These are phyloP conservation scores for Diaporthe nobilis DNA, from an alignment of 2,329 filamentous ascomycete species.

Conservation along the genomic window DNA sequence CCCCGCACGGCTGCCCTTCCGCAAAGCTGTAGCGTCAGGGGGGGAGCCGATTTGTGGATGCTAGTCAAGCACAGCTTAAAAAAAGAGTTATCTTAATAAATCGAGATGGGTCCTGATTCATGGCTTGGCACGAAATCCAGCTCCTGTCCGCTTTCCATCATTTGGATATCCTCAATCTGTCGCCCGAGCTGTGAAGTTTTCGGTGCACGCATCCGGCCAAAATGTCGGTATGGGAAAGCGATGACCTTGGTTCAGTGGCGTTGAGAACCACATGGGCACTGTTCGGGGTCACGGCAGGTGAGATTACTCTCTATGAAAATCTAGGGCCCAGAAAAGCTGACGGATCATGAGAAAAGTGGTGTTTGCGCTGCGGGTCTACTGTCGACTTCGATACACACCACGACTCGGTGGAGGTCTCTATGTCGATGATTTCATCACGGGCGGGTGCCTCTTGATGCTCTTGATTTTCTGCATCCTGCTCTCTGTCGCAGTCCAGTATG, in stretches of 20 bases:
- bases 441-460: conserved; percentile 48
- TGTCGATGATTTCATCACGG: conserved; percentile 51
- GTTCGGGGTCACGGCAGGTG: conserved; percentile 45
- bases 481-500: conserved; percentile 47
- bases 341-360: conserved; percentile 44
- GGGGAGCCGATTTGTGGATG: not conserved
- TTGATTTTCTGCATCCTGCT: conserved; percentile 49
- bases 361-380: conserved; percentile 48
- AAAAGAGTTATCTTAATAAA: conserved; percentile 20
- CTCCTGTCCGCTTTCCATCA: not conserved
- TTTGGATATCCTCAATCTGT: not conserved
- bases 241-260: conserved; percentile 33
- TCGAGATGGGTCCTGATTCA: not conserved
- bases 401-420: conserved; percentile 46
- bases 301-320: conserved; percentile 31
- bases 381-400: conserved; percentile 44
- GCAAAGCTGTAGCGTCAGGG: conserved; percentile 26
- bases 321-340: not conserved
- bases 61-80: conserved; percentile 21
- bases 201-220: conserved; percentile 1
- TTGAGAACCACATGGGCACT: conserved; percentile 43
- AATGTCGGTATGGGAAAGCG: conserved; percentile 38
- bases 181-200: not conserved
- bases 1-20: conserved; percentile 24
- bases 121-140: not conserved